Evolutionary conservation across 305 asterid species (phyloP).

Genomic region (Fraxinus paxiana): DNA sequence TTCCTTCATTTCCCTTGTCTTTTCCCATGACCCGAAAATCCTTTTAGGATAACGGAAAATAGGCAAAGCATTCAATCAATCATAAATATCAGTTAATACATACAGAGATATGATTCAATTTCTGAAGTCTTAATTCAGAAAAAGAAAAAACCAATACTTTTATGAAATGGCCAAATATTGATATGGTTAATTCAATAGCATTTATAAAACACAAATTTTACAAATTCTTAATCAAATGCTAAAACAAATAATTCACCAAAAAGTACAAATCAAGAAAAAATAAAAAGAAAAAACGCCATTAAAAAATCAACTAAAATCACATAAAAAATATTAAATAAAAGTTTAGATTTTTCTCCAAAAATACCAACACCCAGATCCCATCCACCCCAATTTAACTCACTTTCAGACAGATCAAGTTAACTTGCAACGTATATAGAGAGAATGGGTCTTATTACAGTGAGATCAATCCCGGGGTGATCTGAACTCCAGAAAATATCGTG

Average conservation of each 20-base stretch:
- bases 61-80: not conserved
- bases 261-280: not conserved
- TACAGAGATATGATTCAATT: not conserved
- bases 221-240: not conserved
- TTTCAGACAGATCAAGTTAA: not conserved
- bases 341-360: not conserved
- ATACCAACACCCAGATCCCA: not conserved
- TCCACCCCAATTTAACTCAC: not conserved
- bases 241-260: not conserved
- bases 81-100: not conserved
- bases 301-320: not conserved
- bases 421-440: not conserved
- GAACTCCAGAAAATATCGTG: constrained; percentile 90
- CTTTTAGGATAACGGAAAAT: not conserved
- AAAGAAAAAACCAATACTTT: not conserved
- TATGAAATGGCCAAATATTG: not conserved
- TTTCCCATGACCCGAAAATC: not conserved
- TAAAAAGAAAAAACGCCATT: too few species aligned
- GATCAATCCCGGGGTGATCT: constrained; percentile 91
- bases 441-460: constrained; percentile 39
- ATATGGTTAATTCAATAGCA: not conserved
- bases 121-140: not conserved
- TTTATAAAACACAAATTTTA: not conserved
- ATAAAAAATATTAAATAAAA: not conserved
- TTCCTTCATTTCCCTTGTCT: not conserved